These are phyloP conservation scores for Odontarrhena argentea DNA, from an alignment of 345 rosid genomes.

Conservation along the genomic window DNA sequence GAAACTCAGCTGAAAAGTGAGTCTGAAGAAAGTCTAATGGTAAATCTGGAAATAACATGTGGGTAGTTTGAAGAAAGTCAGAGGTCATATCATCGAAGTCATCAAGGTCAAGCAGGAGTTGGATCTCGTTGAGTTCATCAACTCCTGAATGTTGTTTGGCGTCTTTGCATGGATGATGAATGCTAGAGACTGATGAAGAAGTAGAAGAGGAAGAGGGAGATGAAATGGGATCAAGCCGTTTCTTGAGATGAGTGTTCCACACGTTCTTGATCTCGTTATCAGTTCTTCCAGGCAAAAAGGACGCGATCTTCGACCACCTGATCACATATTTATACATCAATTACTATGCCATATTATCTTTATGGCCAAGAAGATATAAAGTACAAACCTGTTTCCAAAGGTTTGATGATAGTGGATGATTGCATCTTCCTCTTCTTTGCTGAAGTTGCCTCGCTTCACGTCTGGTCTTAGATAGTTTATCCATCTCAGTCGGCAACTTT, in stretches of 20 bases:
- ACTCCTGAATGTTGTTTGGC: slow-evolving; percentile 10
- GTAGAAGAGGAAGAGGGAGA: slow-evolving; percentile 40
- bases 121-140: slow-evolving; percentile 26
- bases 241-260: slow-evolving; percentile 76
- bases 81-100: slow-evolving; percentile 32
- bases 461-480: slow-evolving; percentile 75
- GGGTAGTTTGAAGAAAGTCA: slow-evolving; percentile 4
- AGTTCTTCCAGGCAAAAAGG: slow-evolving; percentile 73
- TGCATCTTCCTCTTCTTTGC: slow-evolving; percentile 66
- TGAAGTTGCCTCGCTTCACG: slow-evolving; percentile 78
- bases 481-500: slow-evolving; percentile 78
- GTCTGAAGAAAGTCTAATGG: slow-evolving; percentile 10
- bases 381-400: slow-evolving; percentile 71
- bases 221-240: slow-evolving; percentile 30
- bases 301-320: slow-evolving; percentile 86
- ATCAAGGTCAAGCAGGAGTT: slow-evolving; percentile 23
- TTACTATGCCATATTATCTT: not conserved
- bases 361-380: not conserved
- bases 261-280: slow-evolving; percentile 81
- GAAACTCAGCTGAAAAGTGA: slow-evolving; percentile 25
- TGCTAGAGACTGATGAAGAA: slow-evolving; percentile 37
- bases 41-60: slow-evolving; percentile 14
- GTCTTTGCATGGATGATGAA: slow-evolving; percentile 3
- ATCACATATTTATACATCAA: not conserved
- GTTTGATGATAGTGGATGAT: slow-evolving; percentile 61